phyloP scores from a whole-genome alignment of 441 rosid species.

The Euphorbia schlechtendalii region DNA sequence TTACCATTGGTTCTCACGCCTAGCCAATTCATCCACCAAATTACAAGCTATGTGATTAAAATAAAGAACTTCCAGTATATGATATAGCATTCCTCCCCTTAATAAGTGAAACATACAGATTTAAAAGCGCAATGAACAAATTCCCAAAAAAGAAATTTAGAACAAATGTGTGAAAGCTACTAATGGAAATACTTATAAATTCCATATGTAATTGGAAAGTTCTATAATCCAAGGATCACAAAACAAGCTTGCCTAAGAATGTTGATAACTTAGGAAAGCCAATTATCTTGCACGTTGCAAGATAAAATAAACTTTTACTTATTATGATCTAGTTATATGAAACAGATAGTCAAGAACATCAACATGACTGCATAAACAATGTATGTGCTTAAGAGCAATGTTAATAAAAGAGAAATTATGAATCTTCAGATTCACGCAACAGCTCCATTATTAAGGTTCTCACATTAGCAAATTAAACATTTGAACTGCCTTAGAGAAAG shows the following conservation, averaged over 20 bases:
- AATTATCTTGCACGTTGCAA: not conserved
- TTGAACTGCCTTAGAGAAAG: not conserved
- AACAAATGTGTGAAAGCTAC: not conserved
- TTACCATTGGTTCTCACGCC: slow-evolving; percentile 36
- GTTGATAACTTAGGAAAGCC: not conserved
- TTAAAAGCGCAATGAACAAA: not conserved
- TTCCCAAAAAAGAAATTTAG: not conserved
- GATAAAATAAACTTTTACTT: not conserved
- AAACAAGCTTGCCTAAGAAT: not conserved
- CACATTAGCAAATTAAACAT: not conserved
- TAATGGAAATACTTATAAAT: not conserved
- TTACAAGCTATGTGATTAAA: slow-evolving; percentile 10
- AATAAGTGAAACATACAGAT: not conserved
- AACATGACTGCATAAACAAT: not conserved
- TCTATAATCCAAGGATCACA: not conserved
- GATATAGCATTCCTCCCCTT: not conserved
- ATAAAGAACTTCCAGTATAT: not conserved
- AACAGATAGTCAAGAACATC: not conserved
- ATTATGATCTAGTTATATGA: not conserved
- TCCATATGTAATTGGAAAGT: not conserved
- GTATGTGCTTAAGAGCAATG: not conserved
- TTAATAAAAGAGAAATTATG: not conserved
- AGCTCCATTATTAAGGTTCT: not conserved
- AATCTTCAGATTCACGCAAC: not conserved
- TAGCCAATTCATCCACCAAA: slow-evolving; percentile 21